Evolutionary conservation across 345 rosid species (phyloP).

Genomic region (Salix suchowensis): DNA sequence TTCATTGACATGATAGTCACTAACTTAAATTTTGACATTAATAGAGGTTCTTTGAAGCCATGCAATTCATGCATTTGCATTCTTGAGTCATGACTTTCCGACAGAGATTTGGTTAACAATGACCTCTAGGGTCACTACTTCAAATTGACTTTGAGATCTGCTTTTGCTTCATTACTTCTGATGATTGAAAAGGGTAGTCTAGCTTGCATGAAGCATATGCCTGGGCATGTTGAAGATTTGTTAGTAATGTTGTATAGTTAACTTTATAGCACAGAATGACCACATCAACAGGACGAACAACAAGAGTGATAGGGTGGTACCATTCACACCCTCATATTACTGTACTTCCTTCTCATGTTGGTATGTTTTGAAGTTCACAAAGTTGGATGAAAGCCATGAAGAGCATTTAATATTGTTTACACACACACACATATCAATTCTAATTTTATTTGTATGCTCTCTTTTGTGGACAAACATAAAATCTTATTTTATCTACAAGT

Average conservation of each 20-base stretch:
- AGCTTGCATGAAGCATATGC: neutral
- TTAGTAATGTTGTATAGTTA: constrained; percentile 17
- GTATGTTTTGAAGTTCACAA: constrained; percentile 32
- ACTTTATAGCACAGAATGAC: constrained; percentile 77
- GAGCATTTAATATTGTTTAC: neutral
- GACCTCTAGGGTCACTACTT: neutral
- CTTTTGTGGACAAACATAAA: neutral
- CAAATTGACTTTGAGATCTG: neutral
- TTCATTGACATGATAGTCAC: neutral
- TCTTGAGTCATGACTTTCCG: neutral
- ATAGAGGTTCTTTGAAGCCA: neutral
- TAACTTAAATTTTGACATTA: neutral
- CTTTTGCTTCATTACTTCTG: neutral
- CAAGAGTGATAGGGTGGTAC: constrained; percentile 97
- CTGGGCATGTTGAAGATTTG: neutral
- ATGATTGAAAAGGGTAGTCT: neutral
- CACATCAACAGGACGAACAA: constrained; percentile 65
- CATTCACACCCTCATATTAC: constrained; percentile 99
- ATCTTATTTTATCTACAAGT: neutral
- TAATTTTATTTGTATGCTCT: neutral
- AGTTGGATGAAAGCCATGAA: neutral
- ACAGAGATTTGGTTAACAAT: neutral
- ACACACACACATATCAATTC: neutral
- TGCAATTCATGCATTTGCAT: constrained; percentile 11
- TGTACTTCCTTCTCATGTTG: constrained; percentile 97